Conservation (phyloP, 805 yeast genomes). For the Cyberlindnera xylosilytica region DNA sequence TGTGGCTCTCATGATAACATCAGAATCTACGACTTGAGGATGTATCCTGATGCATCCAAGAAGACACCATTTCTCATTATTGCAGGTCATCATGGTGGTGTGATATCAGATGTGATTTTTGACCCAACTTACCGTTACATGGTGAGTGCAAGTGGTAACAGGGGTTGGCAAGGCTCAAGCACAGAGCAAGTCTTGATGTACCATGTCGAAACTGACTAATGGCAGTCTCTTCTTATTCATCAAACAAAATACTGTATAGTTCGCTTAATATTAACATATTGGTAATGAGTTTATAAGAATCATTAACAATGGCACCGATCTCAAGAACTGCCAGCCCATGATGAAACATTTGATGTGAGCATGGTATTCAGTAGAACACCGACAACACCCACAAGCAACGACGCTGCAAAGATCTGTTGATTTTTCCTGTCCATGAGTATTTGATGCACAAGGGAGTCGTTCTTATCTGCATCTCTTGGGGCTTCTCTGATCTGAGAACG, state of each 20-base stretch:
- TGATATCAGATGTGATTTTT: constrained; percentile 68
- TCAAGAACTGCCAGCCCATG: too few relatives aligned
- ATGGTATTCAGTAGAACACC: not conserved
- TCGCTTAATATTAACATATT: too few relatives aligned
- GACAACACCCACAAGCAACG: not conserved
- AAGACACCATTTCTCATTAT: constrained; percentile 75
- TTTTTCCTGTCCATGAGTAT: not conserved
- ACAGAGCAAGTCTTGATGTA: constrained; percentile 82
- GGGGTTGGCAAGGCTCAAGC: constrained; percentile 89
- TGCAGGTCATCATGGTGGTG: constrained; percentile 97
- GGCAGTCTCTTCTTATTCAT: too few relatives aligned
- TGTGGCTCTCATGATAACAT: constrained; percentile 92
- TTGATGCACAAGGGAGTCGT: not conserved
- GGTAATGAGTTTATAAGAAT: too few relatives aligned
- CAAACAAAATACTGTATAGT: too few relatives aligned
- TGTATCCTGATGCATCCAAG: constrained; percentile 36
- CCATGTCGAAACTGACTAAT: constrained; percentile 55
- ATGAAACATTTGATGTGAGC: too few relatives aligned
- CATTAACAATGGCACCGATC: too few relatives aligned
- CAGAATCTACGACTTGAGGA: constrained; percentile 72
- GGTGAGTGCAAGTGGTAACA: constrained; percentile 88
- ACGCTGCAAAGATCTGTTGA: not conserved
- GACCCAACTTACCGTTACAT: constrained; percentile 87
- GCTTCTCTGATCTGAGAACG: not conserved
- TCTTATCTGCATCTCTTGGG: not conserved